These are phyloP conservation scores for Forsythia viridissima DNA, from an alignment of 257 asterid genomes.

Conservation along the genomic window DNA sequence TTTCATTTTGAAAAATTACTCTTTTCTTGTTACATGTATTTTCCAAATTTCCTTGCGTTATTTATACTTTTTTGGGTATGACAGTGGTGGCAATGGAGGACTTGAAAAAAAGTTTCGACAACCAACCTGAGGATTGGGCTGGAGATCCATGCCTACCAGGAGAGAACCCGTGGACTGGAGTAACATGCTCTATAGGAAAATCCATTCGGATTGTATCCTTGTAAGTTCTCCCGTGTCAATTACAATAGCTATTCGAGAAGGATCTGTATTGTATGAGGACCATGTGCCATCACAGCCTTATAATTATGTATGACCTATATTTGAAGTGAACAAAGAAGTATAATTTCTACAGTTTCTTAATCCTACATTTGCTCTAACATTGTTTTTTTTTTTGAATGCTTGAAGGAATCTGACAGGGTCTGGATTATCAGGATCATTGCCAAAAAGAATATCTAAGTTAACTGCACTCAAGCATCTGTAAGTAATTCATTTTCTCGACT, in stretches of 20 bases:
- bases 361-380: background rate
- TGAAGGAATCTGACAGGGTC: constrained; percentile 71
- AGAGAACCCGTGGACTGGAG: constrained; percentile 70
- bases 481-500: constrained; percentile 24
- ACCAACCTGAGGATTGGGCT: constrained; percentile 67
- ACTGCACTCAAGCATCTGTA: constrained; percentile 72
- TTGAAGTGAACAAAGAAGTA: background rate
- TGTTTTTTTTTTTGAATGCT: constrained; percentile 4
- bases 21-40: background rate
- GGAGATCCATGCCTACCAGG: constrained; percentile 92
- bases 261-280: background rate
- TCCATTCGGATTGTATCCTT: constrained; percentile 50
- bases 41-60: background rate
- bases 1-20: background rate
- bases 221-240: constrained; percentile 43
- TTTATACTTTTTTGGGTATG: background rate
- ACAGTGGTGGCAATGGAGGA: constrained; percentile 68
- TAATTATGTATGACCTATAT: background rate
- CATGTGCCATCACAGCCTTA: background rate
- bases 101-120: constrained; percentile 31
- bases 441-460: constrained; percentile 48
- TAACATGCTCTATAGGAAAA: constrained; percentile 42
- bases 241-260: background rate
- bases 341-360: background rate
- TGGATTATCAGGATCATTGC: constrained; percentile 62